Percentiles rank a stretch among this genome's conserved stretches.
These are phyloP conservation scores for Fusarium tjaetaba DNA, from an alignment of 2,329 filamentous ascomycete species.

Conservation along the genomic window DNA sequence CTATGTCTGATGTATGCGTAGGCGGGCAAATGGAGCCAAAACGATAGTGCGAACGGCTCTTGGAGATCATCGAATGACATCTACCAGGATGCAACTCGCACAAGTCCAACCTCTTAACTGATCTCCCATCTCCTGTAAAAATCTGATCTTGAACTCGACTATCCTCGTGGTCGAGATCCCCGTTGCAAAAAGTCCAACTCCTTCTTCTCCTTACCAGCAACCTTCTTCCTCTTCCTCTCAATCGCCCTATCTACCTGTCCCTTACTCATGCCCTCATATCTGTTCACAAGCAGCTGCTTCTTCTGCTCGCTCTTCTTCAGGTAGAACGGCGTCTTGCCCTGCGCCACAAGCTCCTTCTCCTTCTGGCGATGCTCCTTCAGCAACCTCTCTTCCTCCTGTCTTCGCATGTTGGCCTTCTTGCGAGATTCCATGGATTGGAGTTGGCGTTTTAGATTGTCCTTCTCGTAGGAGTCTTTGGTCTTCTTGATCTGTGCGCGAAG, in stretches of 20 bases:
- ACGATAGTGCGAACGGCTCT: neutral
- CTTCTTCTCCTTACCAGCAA: conserved; percentile 85
- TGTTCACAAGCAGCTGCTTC: conserved; percentile 81
- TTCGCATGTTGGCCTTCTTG: conserved; percentile 74
- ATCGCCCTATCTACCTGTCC: conserved; percentile 86
- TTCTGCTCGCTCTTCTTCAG: conserved; percentile 93
- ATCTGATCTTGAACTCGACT: neutral
- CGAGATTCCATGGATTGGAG: conserved; percentile 82
- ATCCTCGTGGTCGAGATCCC: conserved; percentile 27
- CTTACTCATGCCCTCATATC: conserved; percentile 85
- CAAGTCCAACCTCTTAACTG: neutral
- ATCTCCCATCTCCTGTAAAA: neutral
- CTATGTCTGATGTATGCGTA: neutral
- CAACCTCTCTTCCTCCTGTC: conserved; percentile 75
- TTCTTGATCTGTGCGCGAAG: conserved; percentile 74
- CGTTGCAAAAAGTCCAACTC: conserved; percentile 62
- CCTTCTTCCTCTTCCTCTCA: conserved; percentile 90
- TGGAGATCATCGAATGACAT: neutral
- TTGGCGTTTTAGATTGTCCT: conserved; percentile 76
- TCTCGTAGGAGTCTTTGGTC: conserved; percentile 71
- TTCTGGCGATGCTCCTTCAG: conserved; percentile 78
- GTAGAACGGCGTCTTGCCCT: conserved; percentile 94
- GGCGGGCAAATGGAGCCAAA: neutral
- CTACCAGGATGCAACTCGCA: neutral
- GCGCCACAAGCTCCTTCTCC: conserved; percentile 85